phyloP scores from a whole-genome alignment of 73 alveolate genomes.

The Tetrahymena borealis region DNA sequence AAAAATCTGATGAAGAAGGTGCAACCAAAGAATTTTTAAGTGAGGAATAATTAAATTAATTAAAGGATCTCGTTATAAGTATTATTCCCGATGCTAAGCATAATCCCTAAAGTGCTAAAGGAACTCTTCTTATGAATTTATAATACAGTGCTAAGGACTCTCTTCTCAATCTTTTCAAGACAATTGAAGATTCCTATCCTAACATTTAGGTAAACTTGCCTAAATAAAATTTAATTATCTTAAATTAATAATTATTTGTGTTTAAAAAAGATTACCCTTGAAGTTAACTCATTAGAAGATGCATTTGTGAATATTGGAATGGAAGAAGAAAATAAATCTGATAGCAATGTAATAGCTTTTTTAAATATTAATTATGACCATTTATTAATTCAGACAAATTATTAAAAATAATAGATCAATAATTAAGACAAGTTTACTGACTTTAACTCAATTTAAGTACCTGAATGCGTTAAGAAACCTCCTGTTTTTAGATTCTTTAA shows the following conservation, averaged over 20 bases:
- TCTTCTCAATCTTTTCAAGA: not conserved
- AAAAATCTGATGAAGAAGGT: not conserved
- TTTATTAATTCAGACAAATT: constrained; percentile 1
- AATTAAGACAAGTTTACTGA: not conserved
- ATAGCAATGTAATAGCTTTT: not conserved
- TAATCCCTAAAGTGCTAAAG: constrained; percentile 6
- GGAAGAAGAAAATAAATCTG: constrained; percentile 21
- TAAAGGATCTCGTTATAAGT: not conserved
- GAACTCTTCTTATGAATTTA: constrained; percentile 12
- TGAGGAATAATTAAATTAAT: not conserved
- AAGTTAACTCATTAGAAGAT: constrained; percentile 24
- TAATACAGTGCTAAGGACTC: not conserved
- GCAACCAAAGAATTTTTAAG: not conserved
- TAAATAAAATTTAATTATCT: not conserved
- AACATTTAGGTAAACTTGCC: not conserved
- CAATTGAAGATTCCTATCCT: not conserved
- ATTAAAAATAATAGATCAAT: not conserved
- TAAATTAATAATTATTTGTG: not conserved
- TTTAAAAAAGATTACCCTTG: constrained; percentile 8
- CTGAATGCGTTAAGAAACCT: not conserved
- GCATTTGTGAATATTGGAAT: constrained; percentile 38
- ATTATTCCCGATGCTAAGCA: not conserved
- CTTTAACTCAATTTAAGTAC: not conserved
- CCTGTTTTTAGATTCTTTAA: constrained; percentile 1
- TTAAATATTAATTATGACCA: constrained; percentile 1